Conservation (phyloP, 2,329 filamentous ascomycete species). For the Aspergillus melleus region DNA sequence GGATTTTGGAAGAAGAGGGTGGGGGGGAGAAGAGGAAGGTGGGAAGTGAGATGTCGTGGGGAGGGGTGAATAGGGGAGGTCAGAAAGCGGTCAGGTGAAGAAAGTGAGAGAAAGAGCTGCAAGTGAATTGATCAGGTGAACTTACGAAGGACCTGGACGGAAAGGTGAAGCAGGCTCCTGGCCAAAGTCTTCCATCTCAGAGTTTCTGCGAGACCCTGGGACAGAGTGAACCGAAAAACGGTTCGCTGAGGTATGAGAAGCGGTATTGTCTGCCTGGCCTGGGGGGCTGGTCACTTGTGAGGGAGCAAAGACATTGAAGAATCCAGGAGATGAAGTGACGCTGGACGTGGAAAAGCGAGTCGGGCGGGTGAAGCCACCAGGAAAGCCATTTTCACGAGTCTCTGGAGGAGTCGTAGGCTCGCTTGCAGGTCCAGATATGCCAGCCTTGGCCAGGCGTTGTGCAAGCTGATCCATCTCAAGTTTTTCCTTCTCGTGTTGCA, state of each 20-base stretch:
- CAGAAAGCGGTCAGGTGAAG: not conserved
- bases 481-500: slow-evolving; percentile 79
- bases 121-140: slow-evolving; percentile 32
- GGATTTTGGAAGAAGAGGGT: not conserved
- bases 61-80: not conserved
- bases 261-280: slow-evolving; percentile 56
- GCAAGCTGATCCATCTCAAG: slow-evolving; percentile 83
- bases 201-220: slow-evolving; percentile 83
- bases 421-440: slow-evolving; percentile 72
- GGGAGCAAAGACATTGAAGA: slow-evolving; percentile 70
- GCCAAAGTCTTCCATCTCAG: slow-evolving; percentile 82
- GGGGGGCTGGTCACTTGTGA: slow-evolving; percentile 79
- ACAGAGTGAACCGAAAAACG: slow-evolving; percentile 80
- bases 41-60: not conserved
- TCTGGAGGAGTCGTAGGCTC: slow-evolving; percentile 97
- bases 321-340: slow-evolving; percentile 75
- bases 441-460: slow-evolving; percentile 67
- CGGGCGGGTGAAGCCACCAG: slow-evolving; percentile 76
- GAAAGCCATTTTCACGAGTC: slow-evolving; percentile 79
- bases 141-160: slow-evolving; percentile 76
- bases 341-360: slow-evolving; percentile 89
- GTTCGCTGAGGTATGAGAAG: slow-evolving; percentile 55
- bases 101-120: not conserved
- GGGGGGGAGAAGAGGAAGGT: not conserved
- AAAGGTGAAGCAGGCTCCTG: slow-evolving; percentile 62